Base-by-base conservation (phyloP, 257 asterid genomes). In the Gentiana straminea region DNA sequence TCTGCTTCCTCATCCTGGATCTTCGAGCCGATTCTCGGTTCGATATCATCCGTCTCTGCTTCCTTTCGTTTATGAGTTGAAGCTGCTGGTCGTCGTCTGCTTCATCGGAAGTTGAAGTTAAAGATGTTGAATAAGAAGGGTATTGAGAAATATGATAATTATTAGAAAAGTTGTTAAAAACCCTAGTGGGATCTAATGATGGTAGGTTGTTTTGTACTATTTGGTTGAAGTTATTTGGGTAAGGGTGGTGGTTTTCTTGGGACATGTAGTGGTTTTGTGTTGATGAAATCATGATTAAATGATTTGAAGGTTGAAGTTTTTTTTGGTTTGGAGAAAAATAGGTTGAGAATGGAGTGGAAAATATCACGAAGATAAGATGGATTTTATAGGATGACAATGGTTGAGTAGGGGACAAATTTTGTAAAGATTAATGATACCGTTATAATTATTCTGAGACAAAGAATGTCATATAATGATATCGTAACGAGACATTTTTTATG, bases 1-100 rank as follows among this genome's bases (percentile, higher is more conserved):
- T 80, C 74, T 90, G 96, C 59, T 90, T 90, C 35, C 97, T 64
- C 97, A 90, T 90, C 75, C 97, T 80, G 1, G 97, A 90, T 64
- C 97, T 74, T 12, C 97, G 58, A 0, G 97, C 97, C 0, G 97
- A 90, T 63, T 86, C 96, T 45, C 96, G 66, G 60, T 86, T 90
- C 1, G 97, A 90, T 69, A 86, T 82, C 96, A 86, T 90, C 54
- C 97, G 71, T 66, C 97, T 68, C 35, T 79, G 79, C 66, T 81
- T 86, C 56, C 97, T 75, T 72, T 90, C 96, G 34, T 84, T 89
- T 8, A 77, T 71, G 60, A 75, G 62, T 36, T 58, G 64, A 32
- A 65, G 59, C 55, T 76, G 89, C 12, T 76, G 75, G 36, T 84
- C 87, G 36, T 84, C 90, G 5, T 84, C 94, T 1, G 84, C 83